Conservation (phyloP, 1,284 basidiomycete genomes). For the Lentinula novae-zelandiae region DNA sequence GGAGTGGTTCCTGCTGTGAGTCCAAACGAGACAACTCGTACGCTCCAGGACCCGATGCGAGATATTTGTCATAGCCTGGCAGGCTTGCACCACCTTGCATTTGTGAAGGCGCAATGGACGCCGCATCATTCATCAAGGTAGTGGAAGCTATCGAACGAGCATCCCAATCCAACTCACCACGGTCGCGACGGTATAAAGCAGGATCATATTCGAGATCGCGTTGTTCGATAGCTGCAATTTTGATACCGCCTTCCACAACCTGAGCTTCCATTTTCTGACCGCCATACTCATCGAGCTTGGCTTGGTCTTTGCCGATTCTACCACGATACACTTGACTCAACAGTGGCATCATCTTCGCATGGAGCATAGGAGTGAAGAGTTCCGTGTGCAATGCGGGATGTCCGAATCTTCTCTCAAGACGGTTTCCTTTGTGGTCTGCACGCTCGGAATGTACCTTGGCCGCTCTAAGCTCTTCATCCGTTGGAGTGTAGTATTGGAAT, state of each 20-base stretch:
- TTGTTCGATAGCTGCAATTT: conserved; percentile 72
- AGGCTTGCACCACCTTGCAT: conserved; percentile 37
- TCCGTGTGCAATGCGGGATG: conserved; percentile 80
- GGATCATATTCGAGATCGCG: conserved; percentile 77
- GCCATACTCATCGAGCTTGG: conserved; percentile 70
- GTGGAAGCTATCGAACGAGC: conserved; percentile 64
- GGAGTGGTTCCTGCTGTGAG: conserved; percentile 53
- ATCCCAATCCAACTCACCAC: conserved; percentile 81
- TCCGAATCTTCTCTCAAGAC: conserved; percentile 80
- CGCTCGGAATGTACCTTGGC: conserved; percentile 71
- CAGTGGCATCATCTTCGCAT: conserved; percentile 79
- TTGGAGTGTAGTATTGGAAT: conserved; percentile 81
- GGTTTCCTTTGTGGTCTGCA: conserved; percentile 63
- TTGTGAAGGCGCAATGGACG: conserved; percentile 39
- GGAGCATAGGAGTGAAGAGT: conserved; percentile 85
- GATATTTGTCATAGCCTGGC: conserved; percentile 53
- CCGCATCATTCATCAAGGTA: conserved; percentile 41
- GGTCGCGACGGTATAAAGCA: conserved; percentile 66
- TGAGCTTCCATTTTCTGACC: conserved; percentile 71
- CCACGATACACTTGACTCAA: conserved; percentile 73
- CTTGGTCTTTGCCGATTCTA: conserved; percentile 58
- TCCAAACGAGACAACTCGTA: conserved; percentile 58
- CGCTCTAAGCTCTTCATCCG: conserved; percentile 63
- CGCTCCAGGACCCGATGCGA: conserved; percentile 39
- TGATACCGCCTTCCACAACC: conserved; percentile 69